Conservation (phyloP, 78 protist genomes). For the Trichosphaerium sp. region DNA sequence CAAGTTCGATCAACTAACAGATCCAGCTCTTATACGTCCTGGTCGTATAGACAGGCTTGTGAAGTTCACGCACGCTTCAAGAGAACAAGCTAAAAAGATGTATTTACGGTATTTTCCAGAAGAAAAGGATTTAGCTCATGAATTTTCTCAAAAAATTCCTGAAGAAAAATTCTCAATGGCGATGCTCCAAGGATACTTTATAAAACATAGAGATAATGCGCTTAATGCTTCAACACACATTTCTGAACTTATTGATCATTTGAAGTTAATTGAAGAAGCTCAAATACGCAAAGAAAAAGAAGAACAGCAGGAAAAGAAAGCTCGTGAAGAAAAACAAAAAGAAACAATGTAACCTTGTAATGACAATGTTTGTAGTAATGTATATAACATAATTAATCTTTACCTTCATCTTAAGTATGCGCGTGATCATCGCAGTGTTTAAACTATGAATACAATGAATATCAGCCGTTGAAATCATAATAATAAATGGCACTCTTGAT, state of each 20-base stretch:
- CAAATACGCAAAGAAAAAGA: too few species aligned
- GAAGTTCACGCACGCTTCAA: slow-evolving; percentile 16
- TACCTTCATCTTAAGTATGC: too few species aligned
- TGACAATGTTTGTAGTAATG: too few species aligned
- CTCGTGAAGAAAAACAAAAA: too few species aligned
- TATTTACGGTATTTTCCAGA: slow-evolving; percentile 31
- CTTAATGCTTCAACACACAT: slow-evolving; percentile 7
- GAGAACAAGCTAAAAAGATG: slow-evolving; percentile 13
- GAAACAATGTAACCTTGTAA: too few species aligned
- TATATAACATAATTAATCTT: too few species aligned
- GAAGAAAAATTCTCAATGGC: slow-evolving; percentile 44
- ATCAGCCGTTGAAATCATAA: too few species aligned
- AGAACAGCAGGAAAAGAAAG: too few species aligned
- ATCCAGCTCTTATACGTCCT: slow-evolving; percentile 62
- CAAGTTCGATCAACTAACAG: slow-evolving; percentile 51
- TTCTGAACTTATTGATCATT: not conserved
- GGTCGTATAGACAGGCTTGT: slow-evolving; percentile 59
- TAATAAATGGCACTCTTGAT: too few species aligned
- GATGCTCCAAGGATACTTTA: slow-evolving; percentile 57
- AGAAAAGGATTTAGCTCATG: not conserved
- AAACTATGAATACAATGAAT: too few species aligned
- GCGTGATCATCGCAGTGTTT: too few species aligned
- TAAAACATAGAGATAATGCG: slow-evolving; percentile 47
- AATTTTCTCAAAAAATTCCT: not conserved
- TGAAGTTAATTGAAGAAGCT: too few species aligned